These are phyloP conservation scores for Hortaea sp. DNA, from an alignment of 2,329 filamentous ascomycete species.

Conservation along the genomic window DNA sequence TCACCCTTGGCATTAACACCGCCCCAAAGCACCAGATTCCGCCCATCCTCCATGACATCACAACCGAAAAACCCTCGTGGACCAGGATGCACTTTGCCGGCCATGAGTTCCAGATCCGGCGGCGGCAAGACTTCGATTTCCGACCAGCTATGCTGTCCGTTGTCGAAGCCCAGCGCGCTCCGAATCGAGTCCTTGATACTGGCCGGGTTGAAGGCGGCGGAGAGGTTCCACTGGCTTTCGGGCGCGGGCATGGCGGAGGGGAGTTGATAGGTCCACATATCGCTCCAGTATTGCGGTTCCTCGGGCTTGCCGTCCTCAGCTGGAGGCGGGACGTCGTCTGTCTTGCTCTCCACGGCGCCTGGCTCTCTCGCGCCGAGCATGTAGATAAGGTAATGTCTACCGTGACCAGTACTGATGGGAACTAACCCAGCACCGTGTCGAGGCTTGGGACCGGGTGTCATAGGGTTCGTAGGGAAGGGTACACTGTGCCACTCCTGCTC, in stretches of 20 bases:
- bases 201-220: constrained; percentile 29
- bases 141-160: constrained; percentile 32
- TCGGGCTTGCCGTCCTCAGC: constrained; percentile 4
- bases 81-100: constrained; percentile 36
- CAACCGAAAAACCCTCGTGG: constrained; percentile 33
- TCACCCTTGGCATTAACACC: constrained; percentile 34
- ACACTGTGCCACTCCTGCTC: constrained; percentile 30
- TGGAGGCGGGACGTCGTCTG: constrained; percentile 4
- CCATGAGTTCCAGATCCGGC: constrained; percentile 20
- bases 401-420: constrained; percentile 34
- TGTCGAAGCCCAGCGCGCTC: constrained; percentile 30
- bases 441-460: constrained; percentile 32
- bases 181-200: constrained; percentile 36
- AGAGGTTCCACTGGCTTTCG: constrained; percentile 16
- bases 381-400: constrained; percentile 35
- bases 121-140: constrained; percentile 32
- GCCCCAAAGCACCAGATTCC: constrained; percentile 32
- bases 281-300: constrained; percentile 24
- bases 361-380: constrained; percentile 27
- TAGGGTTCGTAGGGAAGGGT: constrained; percentile 33
- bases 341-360: neutral
- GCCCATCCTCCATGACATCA: constrained; percentile 28
- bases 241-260: constrained; percentile 24
- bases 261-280: constrained; percentile 37
- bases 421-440: constrained; percentile 30